Percentiles rank a stretch among this genome's conserved stretches.
These are phyloP conservation scores for Fusarium bulbicola DNA, from an alignment of 2,329 filamentous ascomycete genomes.

Conservation along the genomic window DNA sequence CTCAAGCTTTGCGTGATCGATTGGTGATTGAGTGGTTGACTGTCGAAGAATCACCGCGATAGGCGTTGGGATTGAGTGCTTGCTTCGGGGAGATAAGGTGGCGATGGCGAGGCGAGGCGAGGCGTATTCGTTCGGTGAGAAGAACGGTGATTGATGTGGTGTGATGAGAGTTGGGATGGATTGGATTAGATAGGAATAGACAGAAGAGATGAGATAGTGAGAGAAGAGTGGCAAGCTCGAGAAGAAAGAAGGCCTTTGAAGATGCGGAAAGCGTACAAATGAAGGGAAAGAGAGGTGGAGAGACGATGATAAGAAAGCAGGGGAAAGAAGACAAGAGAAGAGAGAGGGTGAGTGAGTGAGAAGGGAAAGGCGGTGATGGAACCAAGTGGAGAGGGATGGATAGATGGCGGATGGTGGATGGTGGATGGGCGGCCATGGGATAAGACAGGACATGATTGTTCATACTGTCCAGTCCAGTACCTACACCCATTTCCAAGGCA, in stretches of 20 bases:
- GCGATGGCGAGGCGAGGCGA: conserved; percentile 39
- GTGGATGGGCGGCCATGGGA: conserved; percentile 42
- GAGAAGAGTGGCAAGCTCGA: conserved; percentile 47
- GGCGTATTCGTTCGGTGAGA: conserved; percentile 32
- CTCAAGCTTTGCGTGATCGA: conserved; percentile 34
- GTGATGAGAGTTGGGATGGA: conserved; percentile 6
- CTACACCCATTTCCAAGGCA: conserved; percentile 14
- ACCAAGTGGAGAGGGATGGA: conserved; percentile 47
- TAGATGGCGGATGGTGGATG: conserved; percentile 26
- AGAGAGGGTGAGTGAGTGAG: conserved; percentile 47
- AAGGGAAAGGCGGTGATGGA: conserved; percentile 50
- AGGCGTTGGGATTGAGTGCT: conserved; percentile 32
- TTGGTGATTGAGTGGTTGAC: conserved; percentile 2
- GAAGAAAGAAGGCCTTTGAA: conserved; percentile 49
- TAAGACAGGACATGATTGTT: conserved; percentile 33
- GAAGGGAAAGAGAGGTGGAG: conserved; percentile 46
- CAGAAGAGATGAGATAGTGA: conserved; percentile 35
- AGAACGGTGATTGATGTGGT: conserved; percentile 25
- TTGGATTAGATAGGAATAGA: conserved; percentile 29
- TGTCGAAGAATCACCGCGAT: conserved; percentile 36
- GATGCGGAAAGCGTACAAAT: conserved; percentile 46
- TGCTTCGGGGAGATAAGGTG: conserved; percentile 36
- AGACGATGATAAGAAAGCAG: conserved; percentile 47
- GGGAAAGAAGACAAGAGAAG: conserved; percentile 46
- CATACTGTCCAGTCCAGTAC: conserved; percentile 16